These are phyloP conservation scores for Pleomassaria siparia DNA, from an alignment of 2,329 filamentous ascomycete species.

Conservation along the genomic window DNA sequence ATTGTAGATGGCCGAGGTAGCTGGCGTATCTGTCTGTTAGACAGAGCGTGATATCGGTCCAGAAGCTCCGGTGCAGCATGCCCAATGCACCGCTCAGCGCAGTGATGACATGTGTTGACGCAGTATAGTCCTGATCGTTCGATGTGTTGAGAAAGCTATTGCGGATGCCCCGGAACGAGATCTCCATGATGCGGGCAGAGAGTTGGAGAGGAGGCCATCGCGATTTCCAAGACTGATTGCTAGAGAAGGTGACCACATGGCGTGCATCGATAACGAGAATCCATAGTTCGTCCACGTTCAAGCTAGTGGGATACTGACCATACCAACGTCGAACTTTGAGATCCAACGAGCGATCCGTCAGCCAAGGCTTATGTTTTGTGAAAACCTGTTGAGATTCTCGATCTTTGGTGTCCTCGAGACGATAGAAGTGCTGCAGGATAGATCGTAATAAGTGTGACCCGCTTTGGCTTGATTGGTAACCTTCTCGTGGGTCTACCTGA, in stretches of 20 bases:
- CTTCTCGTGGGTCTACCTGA: slow-evolving; percentile 46
- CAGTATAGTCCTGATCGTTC: slow-evolving; percentile 41
- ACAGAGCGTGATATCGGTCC: slow-evolving; percentile 46
- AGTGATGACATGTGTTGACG: slow-evolving; percentile 41
- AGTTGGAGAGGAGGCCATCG: slow-evolving; percentile 47
- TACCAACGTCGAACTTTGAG: slow-evolving; percentile 48
- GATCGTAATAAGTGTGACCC: slow-evolving; percentile 45
- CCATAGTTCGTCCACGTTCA: slow-evolving; percentile 50
- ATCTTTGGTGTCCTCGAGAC: slow-evolving; percentile 47
- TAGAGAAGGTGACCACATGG: slow-evolving; percentile 47
- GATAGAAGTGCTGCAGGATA: slow-evolving; percentile 47
- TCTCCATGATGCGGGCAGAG: slow-evolving; percentile 42
- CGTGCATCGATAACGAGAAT: slow-evolving; percentile 44
- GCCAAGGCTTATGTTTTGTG: slow-evolving; percentile 47
- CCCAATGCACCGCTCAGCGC: slow-evolving; percentile 45
- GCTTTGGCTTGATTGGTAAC: slow-evolving; percentile 42
- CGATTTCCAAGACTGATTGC: slow-evolving; percentile 49
- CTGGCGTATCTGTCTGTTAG: slow-evolving; percentile 47
- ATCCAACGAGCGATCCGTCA: slow-evolving; percentile 45
- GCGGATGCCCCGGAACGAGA: slow-evolving; percentile 46
- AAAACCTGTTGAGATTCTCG: slow-evolving; percentile 46
- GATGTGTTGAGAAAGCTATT: slow-evolving; percentile 40
- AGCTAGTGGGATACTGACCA: slow-evolving; percentile 44
- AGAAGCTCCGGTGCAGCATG: slow-evolving; percentile 48
- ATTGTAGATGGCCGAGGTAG: slow-evolving; percentile 47